Evolutionary conservation across 331 rosid genomes (phyloP), one percentile per base, ranked within the genome.

Genomic region (Acacia concinna): DNA sequence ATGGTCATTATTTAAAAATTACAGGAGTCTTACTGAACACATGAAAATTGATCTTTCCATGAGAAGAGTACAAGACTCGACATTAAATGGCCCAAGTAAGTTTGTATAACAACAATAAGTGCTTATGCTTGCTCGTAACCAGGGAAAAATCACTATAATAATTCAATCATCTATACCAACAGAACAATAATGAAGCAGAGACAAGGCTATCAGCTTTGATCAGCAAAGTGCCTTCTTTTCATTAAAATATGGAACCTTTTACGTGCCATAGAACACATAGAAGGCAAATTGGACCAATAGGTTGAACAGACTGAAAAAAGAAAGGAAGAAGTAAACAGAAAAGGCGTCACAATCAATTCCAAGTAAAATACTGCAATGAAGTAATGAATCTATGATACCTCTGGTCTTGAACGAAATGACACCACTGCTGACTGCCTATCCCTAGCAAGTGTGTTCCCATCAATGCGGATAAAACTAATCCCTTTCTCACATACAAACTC

Each of bases 391-490:
- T 23, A 40, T 15, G 81, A 84, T 84, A 83, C 98, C 97, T 92
- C 90, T 0, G 88, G 63, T 80, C 94, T 90, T 67, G 94, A 76
- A 73, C 85, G 91, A 87, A 95, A 93, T 51, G 92, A 85, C 71
- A 76, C 79, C 18, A 95, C 97, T 51, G 97, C 97, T 13, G 87
- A 82, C 80, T 93, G 97, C 84, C 97, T 89, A 68, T 95, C 99
- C 87, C 87, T 88, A 23, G 97, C 89, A 85, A 89, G 97, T 68
- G 99, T 95, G 54, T 30, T 88, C 83, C 99, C 99, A 85, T 95
- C 99, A 80, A 95, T 95, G 73, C 99, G 94, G 71, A 95, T 88
- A 86, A 89, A 95, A 60, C 77, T 54, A 54, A 93, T 89, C 75
- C 91, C 94, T 85, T 91, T 95, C 83, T 90, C 93, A 41, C 95